A percentile compares a stretch with the other conserved stretches of the same genome.
Conservation (phyloP, 352 stramenopile genomes). For the Lagenidium giganteum region DNA sequence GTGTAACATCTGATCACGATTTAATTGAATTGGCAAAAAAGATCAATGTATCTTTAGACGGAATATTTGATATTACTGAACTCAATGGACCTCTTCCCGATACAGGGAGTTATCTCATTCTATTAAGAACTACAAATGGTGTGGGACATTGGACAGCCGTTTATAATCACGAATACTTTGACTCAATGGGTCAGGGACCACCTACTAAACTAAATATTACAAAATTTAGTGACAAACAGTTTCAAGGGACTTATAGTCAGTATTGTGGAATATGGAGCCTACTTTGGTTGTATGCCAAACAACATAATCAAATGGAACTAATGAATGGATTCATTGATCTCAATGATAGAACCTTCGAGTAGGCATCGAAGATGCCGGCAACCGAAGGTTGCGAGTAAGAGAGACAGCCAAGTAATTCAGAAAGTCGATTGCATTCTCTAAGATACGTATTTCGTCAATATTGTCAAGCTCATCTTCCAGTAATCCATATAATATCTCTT, state of each 20-base stretch:
- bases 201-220: background rate
- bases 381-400: too few relatives aligned
- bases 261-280: constrained; percentile 8
- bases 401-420: too few relatives aligned
- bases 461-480: too few relatives aligned
- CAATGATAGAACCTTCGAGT: too few relatives aligned
- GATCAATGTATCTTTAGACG: constrained; percentile 5
- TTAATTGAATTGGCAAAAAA: constrained; percentile 10
- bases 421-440: too few relatives aligned
- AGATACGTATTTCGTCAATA: too few relatives aligned
- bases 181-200: background rate
- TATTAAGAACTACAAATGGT: constrained; percentile 1
- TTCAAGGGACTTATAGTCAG: constrained; percentile 1
- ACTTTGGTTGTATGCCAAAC: constrained; percentile 7
- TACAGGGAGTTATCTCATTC: constrained; percentile 5
- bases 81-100: constrained; percentile 4
- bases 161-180: constrained; percentile 6
- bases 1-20: constrained; percentile 12
- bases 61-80: constrained; percentile 4
- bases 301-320: constrained; percentile 4
- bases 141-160: constrained; percentile 8
- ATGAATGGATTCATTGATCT: constrained; percentile 4
- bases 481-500: too few relatives aligned
- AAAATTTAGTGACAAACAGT: constrained; percentile 6
- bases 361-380: too few relatives aligned